Conservation (phyloP, 1,139 yeast genomes). For the Candida sanyaensis region DNA sequence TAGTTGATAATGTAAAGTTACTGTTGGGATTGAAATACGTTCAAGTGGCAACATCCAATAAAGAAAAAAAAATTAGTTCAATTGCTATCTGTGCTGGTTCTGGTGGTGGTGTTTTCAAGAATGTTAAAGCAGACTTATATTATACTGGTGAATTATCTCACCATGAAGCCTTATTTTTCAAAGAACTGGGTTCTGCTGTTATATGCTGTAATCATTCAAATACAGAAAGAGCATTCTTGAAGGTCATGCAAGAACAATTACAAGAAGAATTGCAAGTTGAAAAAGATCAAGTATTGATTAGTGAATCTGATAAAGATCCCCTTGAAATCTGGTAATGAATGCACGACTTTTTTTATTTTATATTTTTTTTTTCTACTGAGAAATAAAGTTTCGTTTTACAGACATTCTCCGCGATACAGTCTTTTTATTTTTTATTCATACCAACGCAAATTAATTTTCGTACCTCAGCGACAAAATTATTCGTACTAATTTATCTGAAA, state of each 20-base stretch:
- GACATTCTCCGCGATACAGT: neutral
- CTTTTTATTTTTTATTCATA: too few relatives aligned
- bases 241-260: constrained; percentile 51
- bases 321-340: constrained; percentile 33
- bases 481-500: too few relatives aligned
- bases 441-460: too few relatives aligned
- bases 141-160: constrained; percentile 94
- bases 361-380: neutral
- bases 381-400: neutral
- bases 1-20: constrained; percentile 57
- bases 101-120: constrained; percentile 70
- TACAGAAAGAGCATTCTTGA: constrained; percentile 85
- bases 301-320: constrained; percentile 60
- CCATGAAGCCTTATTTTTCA: constrained; percentile 77
- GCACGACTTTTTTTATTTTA: neutral
- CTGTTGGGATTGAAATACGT: constrained; percentile 55
- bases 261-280: constrained; percentile 42
- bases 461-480: too few relatives aligned
- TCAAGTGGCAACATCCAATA: constrained; percentile 60
- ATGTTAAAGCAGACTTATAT: constrained; percentile 71
- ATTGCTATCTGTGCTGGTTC: constrained; percentile 98
- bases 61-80: constrained; percentile 27
- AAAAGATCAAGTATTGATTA: constrained; percentile 45
- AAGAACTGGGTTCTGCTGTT: constrained; percentile 74
- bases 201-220: constrained; percentile 86